Conservation (phyloP, 1,139 yeast genomes). For the Pichia sp. region DNA sequence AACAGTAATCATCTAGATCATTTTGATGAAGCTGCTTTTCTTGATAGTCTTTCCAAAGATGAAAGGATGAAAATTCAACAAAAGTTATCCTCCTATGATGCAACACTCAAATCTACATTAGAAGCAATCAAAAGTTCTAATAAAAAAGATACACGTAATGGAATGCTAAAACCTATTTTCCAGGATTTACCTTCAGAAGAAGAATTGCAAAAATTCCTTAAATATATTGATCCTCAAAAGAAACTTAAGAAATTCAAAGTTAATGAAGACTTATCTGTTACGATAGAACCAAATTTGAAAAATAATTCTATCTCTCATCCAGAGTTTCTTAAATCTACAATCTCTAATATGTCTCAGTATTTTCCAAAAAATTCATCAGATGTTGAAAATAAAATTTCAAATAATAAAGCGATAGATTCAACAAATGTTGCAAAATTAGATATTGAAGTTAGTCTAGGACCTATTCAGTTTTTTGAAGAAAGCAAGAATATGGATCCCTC, state of each 20-base stretch:
- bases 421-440: no score
- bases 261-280: slow-evolving; percentile 3
- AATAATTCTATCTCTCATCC: no score
- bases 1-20: neutral
- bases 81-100: slow-evolving; percentile 20
- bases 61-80: slow-evolving; percentile 14
- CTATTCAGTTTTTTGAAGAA: no score
- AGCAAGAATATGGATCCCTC: no score
- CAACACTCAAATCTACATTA: slow-evolving; percentile 25
- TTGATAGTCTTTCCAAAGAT: slow-evolving; percentile 5
- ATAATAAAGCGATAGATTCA: no score
- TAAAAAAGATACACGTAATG: slow-evolving; percentile 20
- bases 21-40: neutral
- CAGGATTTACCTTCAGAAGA: slow-evolving; percentile 6
- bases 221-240: slow-evolving; percentile 4
- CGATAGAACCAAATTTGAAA: slow-evolving; percentile 7
- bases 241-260: slow-evolving; percentile 9
- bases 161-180: slow-evolving; percentile 3
- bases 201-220: slow-evolving; percentile 7
- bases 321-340: no score
- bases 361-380: no score
- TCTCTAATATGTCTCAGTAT: no score
- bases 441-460: no score
- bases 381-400: no score
- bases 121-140: slow-evolving; percentile 26